Evolutionary conservation across 1,139 yeast species (phyloP), one percentile per base, ranked within the genome.

Genomic region (Sugiyamaella neomexicana): DNA sequence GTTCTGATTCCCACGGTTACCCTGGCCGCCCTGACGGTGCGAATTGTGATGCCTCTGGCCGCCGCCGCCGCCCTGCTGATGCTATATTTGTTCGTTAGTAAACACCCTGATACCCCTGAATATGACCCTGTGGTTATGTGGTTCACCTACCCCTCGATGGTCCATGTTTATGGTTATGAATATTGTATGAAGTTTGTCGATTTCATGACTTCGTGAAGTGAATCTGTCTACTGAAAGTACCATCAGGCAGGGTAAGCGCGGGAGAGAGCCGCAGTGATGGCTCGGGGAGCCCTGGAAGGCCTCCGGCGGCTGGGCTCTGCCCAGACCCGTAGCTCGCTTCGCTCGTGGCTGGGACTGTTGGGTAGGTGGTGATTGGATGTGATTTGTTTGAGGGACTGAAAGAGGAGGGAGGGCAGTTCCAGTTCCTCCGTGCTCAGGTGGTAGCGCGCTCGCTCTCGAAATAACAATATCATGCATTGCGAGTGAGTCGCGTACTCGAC

Each of bases 101-200:
- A 17, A 15, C 12, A 5, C 5, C 10, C 12, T 16, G 38, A 34
- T 7, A 3, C 15, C 16, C 23, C 17, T n/a, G n/a, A n/a, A n/a
- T n/a, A n/a, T n/a, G n/a, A n/a, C n/a, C n/a, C n/a, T n/a, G n/a
- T n/a, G n/a, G n/a, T n/a, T n/a, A n/a, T n/a, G n/a, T n/a, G 39
- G 16, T 37, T 1, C 9, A 52, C 55, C 41, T 37, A 52, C 55
- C 32, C 55, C 52, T 41, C 50, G 55, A 23, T 46, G 32, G 23
- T 52, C 55, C 55, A 52, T 52, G 9, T 38, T 8, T 7, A 17
- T 15, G 41, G 4, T 38, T 38, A 16, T 38, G 17, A n/a, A 36
- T 16, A 15, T 25, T 16, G 25, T 16, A 13, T 38, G 27, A 38
- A 16, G 9, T 17, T 9, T 5, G n/a, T 38, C 25, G 16, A 40